Conservation (phyloP, 306 rosid species). For the Glycine soja region DNA sequence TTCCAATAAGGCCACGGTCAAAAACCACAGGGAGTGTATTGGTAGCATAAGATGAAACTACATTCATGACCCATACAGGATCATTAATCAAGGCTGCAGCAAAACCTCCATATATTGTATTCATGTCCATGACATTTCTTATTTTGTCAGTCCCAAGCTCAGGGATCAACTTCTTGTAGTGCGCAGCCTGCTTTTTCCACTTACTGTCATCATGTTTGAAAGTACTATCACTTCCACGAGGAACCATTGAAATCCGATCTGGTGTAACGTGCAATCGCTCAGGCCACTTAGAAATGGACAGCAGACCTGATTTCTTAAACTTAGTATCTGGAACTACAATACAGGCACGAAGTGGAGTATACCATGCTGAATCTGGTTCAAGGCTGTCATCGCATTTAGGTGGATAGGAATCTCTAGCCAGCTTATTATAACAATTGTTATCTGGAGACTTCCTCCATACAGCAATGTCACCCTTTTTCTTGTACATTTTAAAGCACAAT, state of each 20-base stretch:
- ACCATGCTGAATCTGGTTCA: slow-evolving; percentile 97
- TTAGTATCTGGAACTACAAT: slow-evolving; percentile 75
- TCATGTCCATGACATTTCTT: slow-evolving; percentile 98
- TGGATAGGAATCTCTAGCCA: slow-evolving; percentile 73
- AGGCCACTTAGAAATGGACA: slow-evolving; percentile 83
- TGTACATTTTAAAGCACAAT: slow-evolving; percentile 87
- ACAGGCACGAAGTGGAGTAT: slow-evolving; percentile 87
- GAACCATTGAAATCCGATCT: slow-evolving; percentile 65
- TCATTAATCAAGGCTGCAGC: slow-evolving; percentile 78
- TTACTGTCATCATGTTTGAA: slow-evolving; percentile 75
- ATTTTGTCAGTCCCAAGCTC: slow-evolving; percentile 83
- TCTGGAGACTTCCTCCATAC: slow-evolving; percentile 86
- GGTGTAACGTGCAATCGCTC: slow-evolving; percentile 73
- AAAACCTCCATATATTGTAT: slow-evolving; percentile 86
- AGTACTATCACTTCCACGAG: slow-evolving; percentile 67
- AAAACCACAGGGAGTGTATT: slow-evolving; percentile 83
- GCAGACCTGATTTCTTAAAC: slow-evolving; percentile 63
- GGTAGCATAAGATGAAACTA: slow-evolving; percentile 82
- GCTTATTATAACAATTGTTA: slow-evolving; percentile 68
- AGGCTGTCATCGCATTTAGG: slow-evolving; percentile 91
- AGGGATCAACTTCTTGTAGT: slow-evolving; percentile 87
- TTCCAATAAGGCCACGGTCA: slow-evolving; percentile 97
- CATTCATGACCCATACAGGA: slow-evolving; percentile 99
- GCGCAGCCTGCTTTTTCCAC: slow-evolving; percentile 76
- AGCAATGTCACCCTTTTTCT: slow-evolving; percentile 89